Conservation (phyloP, 1,284 basidiomycete species). For the Trichosporon sp. region DNA sequence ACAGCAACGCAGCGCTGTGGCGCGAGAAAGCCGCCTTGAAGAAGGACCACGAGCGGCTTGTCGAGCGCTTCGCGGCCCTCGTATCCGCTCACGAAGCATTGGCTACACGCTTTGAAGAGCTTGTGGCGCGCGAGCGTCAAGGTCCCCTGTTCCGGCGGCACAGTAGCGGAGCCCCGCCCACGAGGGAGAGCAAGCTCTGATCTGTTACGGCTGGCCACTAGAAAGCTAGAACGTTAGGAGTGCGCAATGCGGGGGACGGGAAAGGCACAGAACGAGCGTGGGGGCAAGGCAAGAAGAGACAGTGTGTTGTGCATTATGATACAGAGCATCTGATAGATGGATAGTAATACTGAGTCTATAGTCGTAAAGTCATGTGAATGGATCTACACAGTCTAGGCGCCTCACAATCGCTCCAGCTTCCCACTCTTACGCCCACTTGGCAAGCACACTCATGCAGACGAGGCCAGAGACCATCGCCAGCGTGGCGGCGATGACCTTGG, state of each 20-base stretch:
- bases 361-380: neutral
- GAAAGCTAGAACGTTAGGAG: too few species aligned
- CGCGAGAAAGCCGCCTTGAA: neutral
- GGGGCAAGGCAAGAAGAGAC: too few species aligned
- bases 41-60: neutral
- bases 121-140: neutral
- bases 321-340: neutral
- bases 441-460: constrained; percentile 42
- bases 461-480: constrained; percentile 28
- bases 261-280: neutral
- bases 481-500: constrained; percentile 24
- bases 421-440: constrained; percentile 40
- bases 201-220: too few species aligned
- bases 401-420: neutral
- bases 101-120: neutral
- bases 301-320: neutral
- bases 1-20: neutral
- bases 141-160: neutral
- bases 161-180: too few species aligned
- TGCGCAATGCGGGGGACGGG: neutral
- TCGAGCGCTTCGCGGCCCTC: neutral
- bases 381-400: neutral
- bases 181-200: too few species aligned
- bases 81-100: neutral
- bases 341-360: neutral